Conservation (phyloP, 2,329 filamentous ascomycete species). For the Fusarium gaditjirri region DNA sequence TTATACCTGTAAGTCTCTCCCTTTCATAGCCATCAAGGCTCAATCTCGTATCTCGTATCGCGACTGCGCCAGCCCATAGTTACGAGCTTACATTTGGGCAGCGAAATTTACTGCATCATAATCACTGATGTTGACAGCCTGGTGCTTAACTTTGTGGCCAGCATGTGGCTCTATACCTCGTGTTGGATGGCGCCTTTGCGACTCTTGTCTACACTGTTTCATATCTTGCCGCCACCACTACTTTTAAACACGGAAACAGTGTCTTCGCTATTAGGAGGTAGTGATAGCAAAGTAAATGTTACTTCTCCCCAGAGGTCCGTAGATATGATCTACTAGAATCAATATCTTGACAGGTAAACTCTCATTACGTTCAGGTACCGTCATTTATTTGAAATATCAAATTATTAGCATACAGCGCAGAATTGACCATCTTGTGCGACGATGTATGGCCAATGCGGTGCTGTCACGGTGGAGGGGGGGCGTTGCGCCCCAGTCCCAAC, state of each 20-base stretch:
- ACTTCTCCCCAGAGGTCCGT: neutral
- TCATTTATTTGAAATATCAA: accelerated
- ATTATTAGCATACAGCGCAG: neutral
- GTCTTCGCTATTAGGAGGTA: neutral
- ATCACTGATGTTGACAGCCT: neutral
- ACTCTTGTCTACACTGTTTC: neutral
- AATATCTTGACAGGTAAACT: neutral
- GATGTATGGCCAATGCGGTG: too few species aligned
- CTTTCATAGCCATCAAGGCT: too few species aligned
- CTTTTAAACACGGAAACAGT: too few species aligned
- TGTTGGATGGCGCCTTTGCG: too few species aligned
- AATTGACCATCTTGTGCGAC: neutral
- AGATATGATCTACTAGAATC: too few species aligned
- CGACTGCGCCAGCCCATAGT: too few species aligned
- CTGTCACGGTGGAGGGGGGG: neutral
- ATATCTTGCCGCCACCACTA: too few species aligned
- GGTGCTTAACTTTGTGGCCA: neutral
- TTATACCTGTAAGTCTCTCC: neutral
- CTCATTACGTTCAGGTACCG: too few species aligned
- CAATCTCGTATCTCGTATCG: too few species aligned
- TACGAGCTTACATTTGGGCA: accelerated
- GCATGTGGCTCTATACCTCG: neutral
- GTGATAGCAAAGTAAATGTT: too few species aligned
- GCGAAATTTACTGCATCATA: accelerated
- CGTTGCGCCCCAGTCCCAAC: too few species aligned